Evolutionary conservation across 331 rosid genomes (phyloP), one percentile per base, ranked within the genome.

Genomic region (Malus hybrid): DNA sequence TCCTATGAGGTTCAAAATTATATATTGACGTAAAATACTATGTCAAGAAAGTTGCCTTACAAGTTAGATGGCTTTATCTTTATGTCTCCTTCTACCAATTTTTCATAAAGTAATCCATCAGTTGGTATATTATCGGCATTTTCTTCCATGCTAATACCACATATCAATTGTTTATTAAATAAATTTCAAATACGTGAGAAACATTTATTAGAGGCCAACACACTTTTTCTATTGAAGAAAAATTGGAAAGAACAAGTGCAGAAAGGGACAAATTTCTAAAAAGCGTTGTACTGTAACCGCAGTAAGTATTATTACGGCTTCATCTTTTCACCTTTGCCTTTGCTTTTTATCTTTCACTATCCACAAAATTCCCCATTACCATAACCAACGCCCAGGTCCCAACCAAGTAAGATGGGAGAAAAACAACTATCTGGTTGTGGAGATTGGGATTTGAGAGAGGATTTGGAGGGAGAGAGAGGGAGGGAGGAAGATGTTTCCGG

Each of bases 401-500:
- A 52, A 20, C 20, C 7, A 16, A 50, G 56, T 7, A 50, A 50
- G 56, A 50, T 20, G 57, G 57, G 9, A 52, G 55, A 16, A 52
- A 52, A 52, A 52, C 57, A 52, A 52, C 57, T 52, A 19, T n/a
- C n/a, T 52, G 57, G 57, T 52, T 52, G 57, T 52, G 57, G 10
- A 6, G 57, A 50, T 52, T 52, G 20, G 57, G 57, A 2, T 52
- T 52, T 52, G 57, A 50, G 56, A 6, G 56, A 50, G 56, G 56
- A 50, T 50, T 50, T 10, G 63, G 65, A 60, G 33, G 24, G 65
- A 60, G 61, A 32, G 63, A 22, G 20, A 65, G 63, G 28, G 68
- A 65, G 33, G 28, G n/a, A 77, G 4, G 9, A 84, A 60, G 54
- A 91, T 91, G 97, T 90, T 70, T 79, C 93, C 96, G 18, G 81